Evolutionary conservation across 192 early-diverging fungal genomes (phyloP).

Genomic region (Rhizophagus prolifer): DNA sequence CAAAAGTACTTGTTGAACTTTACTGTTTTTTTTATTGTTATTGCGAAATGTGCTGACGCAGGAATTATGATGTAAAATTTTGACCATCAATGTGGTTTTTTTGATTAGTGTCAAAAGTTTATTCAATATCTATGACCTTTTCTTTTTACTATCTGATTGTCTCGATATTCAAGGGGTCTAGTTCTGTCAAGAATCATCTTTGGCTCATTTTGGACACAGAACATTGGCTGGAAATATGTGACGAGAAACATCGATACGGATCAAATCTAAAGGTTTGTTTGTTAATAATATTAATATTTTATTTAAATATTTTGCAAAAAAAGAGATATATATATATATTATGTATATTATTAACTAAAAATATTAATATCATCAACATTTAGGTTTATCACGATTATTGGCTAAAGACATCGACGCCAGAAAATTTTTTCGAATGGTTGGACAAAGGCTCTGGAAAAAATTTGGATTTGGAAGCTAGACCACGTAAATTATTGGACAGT

Average conservation of each 20-base stretch:
- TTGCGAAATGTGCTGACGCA: too few species aligned
- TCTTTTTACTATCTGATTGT: background rate
- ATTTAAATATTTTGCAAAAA: background rate
- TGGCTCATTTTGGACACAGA: slow-evolving; percentile 34
- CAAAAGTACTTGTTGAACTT: background rate
- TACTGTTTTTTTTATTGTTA: background rate
- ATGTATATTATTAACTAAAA: too few species aligned
- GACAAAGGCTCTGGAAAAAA: slow-evolving; percentile 40
- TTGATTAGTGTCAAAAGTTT: background rate
- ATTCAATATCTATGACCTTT: background rate
- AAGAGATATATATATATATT: too few species aligned
- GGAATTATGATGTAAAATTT: too few species aligned
- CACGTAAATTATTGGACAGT: slow-evolving; percentile 33
- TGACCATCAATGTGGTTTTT: background rate
- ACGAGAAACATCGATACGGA: slow-evolving; percentile 44
- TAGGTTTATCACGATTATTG: slow-evolving; percentile 43
- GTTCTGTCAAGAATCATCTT: slow-evolving; percentile 4
- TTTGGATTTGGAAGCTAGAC: slow-evolving; percentile 31
- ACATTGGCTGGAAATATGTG: slow-evolving; percentile 45
- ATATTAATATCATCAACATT: background rate
- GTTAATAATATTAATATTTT: background rate
- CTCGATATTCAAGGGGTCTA: background rate
- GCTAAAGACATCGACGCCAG: slow-evolving; percentile 35
- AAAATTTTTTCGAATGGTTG: slow-evolving; percentile 49
- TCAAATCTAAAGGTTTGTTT: slow-evolving; percentile 41